Evolutionary conservation across 1,139 yeast genomes (phyloP), one percentile per base, ranked within the genome.

Genomic region (Lodderomyces orthopsilosis): DNA sequence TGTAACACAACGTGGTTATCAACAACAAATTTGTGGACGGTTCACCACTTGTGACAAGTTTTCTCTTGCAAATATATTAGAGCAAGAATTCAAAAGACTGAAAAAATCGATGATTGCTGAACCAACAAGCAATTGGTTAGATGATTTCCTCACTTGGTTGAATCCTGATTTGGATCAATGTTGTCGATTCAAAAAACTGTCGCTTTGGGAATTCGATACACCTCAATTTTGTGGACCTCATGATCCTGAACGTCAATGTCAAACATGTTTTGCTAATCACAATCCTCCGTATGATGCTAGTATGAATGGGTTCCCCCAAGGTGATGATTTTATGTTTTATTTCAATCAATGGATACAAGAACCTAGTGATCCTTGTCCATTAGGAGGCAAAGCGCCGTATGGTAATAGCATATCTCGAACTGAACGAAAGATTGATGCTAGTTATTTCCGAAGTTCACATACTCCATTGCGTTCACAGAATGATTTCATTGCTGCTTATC

Each of bases 361-460:
- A 37, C 82, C 82, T 1, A 85, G 96, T 46, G 95, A 88, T 54
- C 90, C 94, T 2, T 93, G 98, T 62, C 97, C 98, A 1, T 69
- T 93, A 24, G 98, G 96, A 3, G 98, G 98, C 1, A 85, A 87
- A 56, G 98, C 98, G 0, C 95, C 98, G 0, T 93, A 91, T 57
- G 75, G 86, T 0, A 65, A 70, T 5, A 74, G 94, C 0, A 70
- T 93, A 14, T 62, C 74, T 1, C 44, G 56, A 19, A 64, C 70
- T 14, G 63, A 68, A 0, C 44, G 54, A 9, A 55, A 55, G 1
- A 74, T 91, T 17, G 53, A 59, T 4, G 71, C 94, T 1, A 81
- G 93, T 3, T 75, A 79, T 33, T 87, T 91, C 65, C 68, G 98
- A 50, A 79, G 94, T 0, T 76, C 87, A n/a, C 98, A 93, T 61